Percentiles rank a stretch among this genome's conserved stretches.
Evolutionary conservation across 176 grass and related monocot species (phyloP).

Genomic region (Metroxylon sagu): DNA sequence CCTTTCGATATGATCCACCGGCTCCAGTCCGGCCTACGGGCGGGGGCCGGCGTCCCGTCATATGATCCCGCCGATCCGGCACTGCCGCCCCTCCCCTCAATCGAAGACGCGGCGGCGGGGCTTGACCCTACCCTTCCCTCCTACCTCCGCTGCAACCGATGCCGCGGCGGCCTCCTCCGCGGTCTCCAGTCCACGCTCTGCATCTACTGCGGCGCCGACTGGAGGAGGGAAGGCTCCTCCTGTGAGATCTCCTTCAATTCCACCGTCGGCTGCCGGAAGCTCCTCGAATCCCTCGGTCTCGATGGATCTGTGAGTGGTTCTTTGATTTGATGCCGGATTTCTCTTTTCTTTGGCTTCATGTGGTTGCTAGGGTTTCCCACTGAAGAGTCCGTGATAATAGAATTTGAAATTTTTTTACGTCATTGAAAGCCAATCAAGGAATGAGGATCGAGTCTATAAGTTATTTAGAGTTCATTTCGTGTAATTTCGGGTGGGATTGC

Average conservation of each 20-base stretch:
- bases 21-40: slow-evolving; percentile 1
- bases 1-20: slow-evolving; percentile 1
- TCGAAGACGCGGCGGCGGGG: not conserved
- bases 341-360: too few species aligned
- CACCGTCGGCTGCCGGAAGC: slow-evolving; percentile 12
- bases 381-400: too few species aligned
- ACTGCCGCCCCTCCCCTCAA: not conserved
- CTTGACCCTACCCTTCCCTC: slow-evolving; percentile 10
- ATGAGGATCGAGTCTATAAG: too few species aligned
- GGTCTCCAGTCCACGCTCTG: slow-evolving; percentile 8
- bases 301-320: slow-evolving; percentile 17
- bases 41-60: not conserved
- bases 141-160: slow-evolving; percentile 2
- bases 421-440: too few species aligned
- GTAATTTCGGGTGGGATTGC: too few species aligned
- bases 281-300: slow-evolving; percentile 13
- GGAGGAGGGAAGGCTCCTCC: not conserved
- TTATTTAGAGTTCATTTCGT: too few species aligned
- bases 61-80: not conserved
- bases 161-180: slow-evolving; percentile 9
- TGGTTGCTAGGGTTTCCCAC: too few species aligned
- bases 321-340: not conserved
- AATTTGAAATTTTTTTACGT: too few species aligned
- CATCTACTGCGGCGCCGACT: slow-evolving; percentile 16
- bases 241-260: slow-evolving; percentile 15